Evolutionary conservation across 768 basidiomycete species (phyloP), one percentile per base, ranked within the genome.

Genomic region (Daedaleopsis sinensis): DNA sequence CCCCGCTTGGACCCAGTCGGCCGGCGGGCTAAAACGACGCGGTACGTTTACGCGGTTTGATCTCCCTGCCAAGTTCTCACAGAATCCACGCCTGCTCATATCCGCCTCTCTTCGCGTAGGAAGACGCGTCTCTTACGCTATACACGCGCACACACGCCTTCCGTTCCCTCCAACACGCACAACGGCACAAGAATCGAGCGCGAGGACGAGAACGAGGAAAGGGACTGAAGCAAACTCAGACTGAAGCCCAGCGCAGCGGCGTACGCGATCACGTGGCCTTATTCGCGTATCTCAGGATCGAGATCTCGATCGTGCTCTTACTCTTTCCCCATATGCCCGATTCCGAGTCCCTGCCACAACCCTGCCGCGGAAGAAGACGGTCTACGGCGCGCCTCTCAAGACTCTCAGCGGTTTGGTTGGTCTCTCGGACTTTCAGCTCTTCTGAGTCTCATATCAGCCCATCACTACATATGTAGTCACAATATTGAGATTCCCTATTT

Each of bases 181-280:
- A 8, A 1, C n/a, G 7, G 19, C 4, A 13, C 19, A 24, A 27
- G 15, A 46, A 10, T 18, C n/a, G 10, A 46, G 44, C 21, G n/a
- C 21, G 4, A 27, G 18, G 46, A 47, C 18, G 46, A n/a, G 3
- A 23, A 3, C 46, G 21, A 49, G 27, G 27, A 16, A 10, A 46
- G 21, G n/a, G n/a, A n/a, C n/a, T n/a, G n/a, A n/a, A n/a, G n/a
- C n/a, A n/a, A n/a, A n/a, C n/a, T n/a, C n/a, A n/a, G 15, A 46
- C 44, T n/a, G 21, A 13, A 43, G 15, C 18, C 10, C 18, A 21
- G 32, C 54, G 19, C 42, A 54, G 35, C 52, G 10, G 18, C 55
- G 58, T 58, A 63, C 62, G 62, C 62, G 62, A 63, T 63, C 62
- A 63, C 62, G 62, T 63, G 62, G 9, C 11, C 53, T 38, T 52